Conservation (phyloP, 2,329 filamentous ascomycete genomes). For the Beauveria caledonica region DNA sequence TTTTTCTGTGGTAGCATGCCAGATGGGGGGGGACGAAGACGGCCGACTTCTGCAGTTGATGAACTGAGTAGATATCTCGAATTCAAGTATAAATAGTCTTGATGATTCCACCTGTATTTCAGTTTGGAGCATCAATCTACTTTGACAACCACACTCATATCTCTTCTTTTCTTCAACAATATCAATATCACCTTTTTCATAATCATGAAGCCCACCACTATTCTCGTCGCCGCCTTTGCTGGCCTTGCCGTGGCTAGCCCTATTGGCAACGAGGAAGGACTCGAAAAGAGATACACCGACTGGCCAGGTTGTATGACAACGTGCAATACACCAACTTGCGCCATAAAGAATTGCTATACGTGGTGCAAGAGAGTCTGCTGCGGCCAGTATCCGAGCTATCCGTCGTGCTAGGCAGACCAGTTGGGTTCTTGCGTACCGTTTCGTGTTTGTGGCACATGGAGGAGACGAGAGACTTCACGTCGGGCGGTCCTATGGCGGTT, state of each 20-base stretch:
- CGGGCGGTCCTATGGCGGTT: neutral
- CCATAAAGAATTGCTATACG: slow-evolving; percentile 8
- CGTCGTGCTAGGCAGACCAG: neutral
- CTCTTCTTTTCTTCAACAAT: neutral
- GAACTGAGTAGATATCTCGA: neutral
- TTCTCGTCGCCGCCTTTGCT: slow-evolving; percentile 7
- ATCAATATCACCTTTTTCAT: neutral
- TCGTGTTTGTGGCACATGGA: too few species aligned
- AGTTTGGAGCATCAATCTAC: neutral
- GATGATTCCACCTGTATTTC: neutral
- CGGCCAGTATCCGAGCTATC: neutral
- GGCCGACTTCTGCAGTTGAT: neutral
- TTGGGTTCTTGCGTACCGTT: too few species aligned
- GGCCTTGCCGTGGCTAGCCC: slow-evolving; percentile 7
- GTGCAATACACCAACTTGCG: slow-evolving; percentile 9
- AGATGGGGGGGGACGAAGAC: neutral
- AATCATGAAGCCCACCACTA: slow-evolving; percentile 9
- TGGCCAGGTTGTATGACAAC: slow-evolving; percentile 9
- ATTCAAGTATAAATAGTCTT: slow-evolving; percentile 2
- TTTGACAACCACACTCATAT: neutral
- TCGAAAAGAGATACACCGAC: slow-evolving; percentile 13
- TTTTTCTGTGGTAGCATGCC: neutral
- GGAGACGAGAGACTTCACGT: too few species aligned
- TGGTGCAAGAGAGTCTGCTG: slow-evolving; percentile 10
- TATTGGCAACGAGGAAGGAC: neutral